These are phyloP conservation scores for Micromonas commoda DNA, from an alignment of 139 green algal species.

Conservation along the genomic window DNA sequence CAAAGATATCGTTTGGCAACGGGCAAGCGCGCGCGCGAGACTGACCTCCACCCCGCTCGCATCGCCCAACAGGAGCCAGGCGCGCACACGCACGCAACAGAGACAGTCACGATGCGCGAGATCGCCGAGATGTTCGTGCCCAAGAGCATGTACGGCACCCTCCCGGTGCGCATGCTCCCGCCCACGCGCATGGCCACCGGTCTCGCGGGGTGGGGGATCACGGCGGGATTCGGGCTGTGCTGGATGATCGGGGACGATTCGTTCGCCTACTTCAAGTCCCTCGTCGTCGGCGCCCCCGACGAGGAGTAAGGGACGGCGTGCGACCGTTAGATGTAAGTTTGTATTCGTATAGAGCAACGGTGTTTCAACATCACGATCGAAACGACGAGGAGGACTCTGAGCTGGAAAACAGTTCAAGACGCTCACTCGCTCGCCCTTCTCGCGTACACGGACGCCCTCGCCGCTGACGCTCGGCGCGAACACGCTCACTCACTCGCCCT, in stretches of 20 bases:
- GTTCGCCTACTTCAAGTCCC: background rate
- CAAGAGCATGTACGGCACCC: background rate
- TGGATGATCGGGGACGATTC: slow-evolving; percentile 18
- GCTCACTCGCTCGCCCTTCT: background rate
- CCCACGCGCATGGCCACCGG: background rate
- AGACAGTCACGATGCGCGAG: background rate
- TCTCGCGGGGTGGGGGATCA: background rate
- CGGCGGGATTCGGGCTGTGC: background rate
- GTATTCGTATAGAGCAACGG: background rate
- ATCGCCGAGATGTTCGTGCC: slow-evolving; percentile 8
- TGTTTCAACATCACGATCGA: background rate
- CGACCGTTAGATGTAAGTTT: background rate
- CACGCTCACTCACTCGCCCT: background rate
- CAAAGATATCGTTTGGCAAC: background rate
- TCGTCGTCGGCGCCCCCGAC: background rate
- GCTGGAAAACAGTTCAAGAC: no score
- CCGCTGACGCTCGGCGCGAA: background rate
- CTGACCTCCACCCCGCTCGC: slow-evolving; percentile 32
- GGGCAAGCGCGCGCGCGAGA: background rate
- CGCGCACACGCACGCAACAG: background rate
- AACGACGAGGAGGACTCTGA: no score
- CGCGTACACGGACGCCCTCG: background rate
- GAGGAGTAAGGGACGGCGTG: background rate
- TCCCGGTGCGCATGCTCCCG: slow-evolving; percentile 1
- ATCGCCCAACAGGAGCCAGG: background rate